Evolutionary conservation across 352 stramenopile genomes (phyloP), one percentile per base, ranked within the genome.

Genomic region (Phytophthora chlamydospora): DNA sequence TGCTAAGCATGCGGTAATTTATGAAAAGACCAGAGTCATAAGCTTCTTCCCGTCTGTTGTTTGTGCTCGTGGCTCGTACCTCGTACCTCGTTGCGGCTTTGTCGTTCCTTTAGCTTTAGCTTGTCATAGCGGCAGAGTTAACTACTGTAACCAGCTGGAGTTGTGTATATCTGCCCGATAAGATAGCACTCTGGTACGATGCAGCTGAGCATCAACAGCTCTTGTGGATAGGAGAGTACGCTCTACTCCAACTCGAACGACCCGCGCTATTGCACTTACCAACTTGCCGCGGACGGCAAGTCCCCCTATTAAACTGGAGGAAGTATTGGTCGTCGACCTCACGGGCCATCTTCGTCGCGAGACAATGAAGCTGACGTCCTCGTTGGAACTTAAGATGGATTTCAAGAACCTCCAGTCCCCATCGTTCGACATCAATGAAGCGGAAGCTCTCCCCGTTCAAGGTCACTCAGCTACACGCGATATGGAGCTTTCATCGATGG

Each of bases 1-100:
- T 80, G 72, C 65, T 73, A 68, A 60, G 19, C 32, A 34, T 16
- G 39, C 27, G 31, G 66, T 72, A 75, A 31, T 68, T 71, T 68
- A 72, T 75, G 42, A 66, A 62, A 62, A 65, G 12, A 19, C 33
- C 9, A 53, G 21, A 42, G 21, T 36, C 19, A 55, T 27, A 27
- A 27, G 21, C 16, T 59, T 50, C 27, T 58, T 47, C 38, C 41
- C 8, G 32, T 50, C 39, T 17, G 16, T 21, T 13, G 36, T 33
- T 47, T 47, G 11, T 16, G 45, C 49, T 50, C 16, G 38, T 52
- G 19, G 32, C 52, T 39, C 29, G 34, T 40, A n/a, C 21, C 52
- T 39, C 29, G 34, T 40, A n/a, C 21, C 38, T 52, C 31, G 38
- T 58, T 58, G 38, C 9, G 32, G 38, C 31, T 52, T 58, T 67